Evolutionary conservation across 1,139 yeast genomes (phyloP).

Genomic region (Yamadazyma atlantica): DNA sequence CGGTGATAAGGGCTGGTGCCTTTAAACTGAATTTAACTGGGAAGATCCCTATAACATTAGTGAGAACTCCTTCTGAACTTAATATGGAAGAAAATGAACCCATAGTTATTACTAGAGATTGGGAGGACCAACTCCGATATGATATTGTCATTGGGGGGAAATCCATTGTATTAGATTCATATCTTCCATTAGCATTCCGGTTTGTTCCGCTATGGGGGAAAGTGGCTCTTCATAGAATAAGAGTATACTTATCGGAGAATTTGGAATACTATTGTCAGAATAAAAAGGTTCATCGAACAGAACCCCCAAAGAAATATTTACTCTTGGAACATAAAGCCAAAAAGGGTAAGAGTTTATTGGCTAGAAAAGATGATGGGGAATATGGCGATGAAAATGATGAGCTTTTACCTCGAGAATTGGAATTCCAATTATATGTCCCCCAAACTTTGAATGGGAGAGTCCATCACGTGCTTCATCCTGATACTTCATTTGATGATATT

Average conservation of each 20-base stretch:
- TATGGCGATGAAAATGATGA: slow-evolving; percentile 29
- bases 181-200: slow-evolving; percentile 79
- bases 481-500: slow-evolving; percentile 73
- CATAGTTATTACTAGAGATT: slow-evolving; percentile 81
- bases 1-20: slow-evolving; percentile 74
- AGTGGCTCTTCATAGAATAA: slow-evolving; percentile 79
- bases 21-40: slow-evolving; percentile 77
- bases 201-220: slow-evolving; percentile 82
- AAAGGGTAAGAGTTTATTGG: slow-evolving; percentile 44
- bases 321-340: slow-evolving; percentile 77
- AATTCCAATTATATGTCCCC: slow-evolving; percentile 82
- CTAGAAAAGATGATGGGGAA: slow-evolving; percentile 36
- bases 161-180: slow-evolving; percentile 78
- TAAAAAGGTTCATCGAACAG: slow-evolving; percentile 86
- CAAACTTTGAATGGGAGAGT: slow-evolving; percentile 50
- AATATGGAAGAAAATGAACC: slow-evolving; percentile 92
- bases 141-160: slow-evolving; percentile 90
- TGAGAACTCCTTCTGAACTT: slow-evolving; percentile 75
- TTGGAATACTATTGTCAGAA: slow-evolving; percentile 84
- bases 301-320: slow-evolving; percentile 79
- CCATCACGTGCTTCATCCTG: slow-evolving; percentile 62
- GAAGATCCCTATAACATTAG: slow-evolving; percentile 59
- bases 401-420: slow-evolving; percentile 61
- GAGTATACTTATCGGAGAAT: slow-evolving; percentile 84
- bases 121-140: slow-evolving; percentile 91